Evolutionary conservation across 1,284 basidiomycete species (phyloP).

Genomic region (Rhodotorula sp.): DNA sequence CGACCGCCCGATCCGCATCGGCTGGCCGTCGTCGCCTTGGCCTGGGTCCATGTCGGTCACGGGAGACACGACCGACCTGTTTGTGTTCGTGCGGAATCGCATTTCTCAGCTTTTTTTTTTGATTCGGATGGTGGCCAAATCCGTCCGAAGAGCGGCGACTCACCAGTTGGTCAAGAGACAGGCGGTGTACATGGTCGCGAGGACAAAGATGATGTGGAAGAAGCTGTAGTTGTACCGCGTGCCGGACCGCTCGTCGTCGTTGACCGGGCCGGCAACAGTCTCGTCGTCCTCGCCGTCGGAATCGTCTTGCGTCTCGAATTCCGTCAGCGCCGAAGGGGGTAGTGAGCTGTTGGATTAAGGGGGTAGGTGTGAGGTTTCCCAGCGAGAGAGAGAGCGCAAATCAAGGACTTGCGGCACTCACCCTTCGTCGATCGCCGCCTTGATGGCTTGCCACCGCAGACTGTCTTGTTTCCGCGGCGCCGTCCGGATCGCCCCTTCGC

Average conservation of each 20-base stretch:
- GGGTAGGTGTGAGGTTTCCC: too few relatives aligned
- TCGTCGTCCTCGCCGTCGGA: constrained; percentile 67
- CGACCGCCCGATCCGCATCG: constrained; percentile 92
- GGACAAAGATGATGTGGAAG: constrained; percentile 97
- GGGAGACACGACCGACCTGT: constrained; percentile 71
- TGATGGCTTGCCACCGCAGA: constrained; percentile 87
- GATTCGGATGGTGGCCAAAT: too few relatives aligned
- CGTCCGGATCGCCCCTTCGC: constrained; percentile 64
- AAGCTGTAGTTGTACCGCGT: constrained; percentile 98
- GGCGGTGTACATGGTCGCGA: constrained; percentile 96
- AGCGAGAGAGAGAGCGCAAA: neutral
- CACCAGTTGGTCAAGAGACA: constrained; percentile 85
- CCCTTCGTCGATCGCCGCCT: constrained; percentile 95
- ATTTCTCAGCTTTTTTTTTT: too few relatives aligned
- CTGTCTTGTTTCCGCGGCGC: constrained; percentile 65
- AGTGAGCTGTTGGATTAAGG: constrained; percentile 49
- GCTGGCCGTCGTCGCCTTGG: constrained; percentile 46
- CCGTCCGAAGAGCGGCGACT: too few relatives aligned
- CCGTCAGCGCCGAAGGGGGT: constrained; percentile 79
- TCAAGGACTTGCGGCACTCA: constrained; percentile 48
- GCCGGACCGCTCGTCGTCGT: constrained; percentile 92
- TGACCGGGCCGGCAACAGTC: constrained; percentile 61
- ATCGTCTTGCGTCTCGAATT: constrained; percentile 49
- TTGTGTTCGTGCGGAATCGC: neutral
- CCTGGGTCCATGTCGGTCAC: constrained; percentile 51